A percentile compares a stretch with the other conserved stretches of the same genome.
Conservation (phyloP, 192 early-diverging fungal species). For the Coemansia biformis region DNA sequence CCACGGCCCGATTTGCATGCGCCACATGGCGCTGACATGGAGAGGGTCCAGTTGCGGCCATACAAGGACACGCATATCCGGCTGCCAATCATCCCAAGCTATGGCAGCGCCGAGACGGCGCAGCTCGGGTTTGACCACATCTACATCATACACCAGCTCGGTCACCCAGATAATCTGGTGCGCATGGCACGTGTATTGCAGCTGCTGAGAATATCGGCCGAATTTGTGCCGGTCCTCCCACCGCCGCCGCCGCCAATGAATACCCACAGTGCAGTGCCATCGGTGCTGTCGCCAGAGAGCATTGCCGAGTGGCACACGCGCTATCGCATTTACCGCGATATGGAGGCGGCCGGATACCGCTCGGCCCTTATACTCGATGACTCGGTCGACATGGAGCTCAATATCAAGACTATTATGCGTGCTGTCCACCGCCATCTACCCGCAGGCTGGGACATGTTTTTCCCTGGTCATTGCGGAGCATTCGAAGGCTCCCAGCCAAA, state of each 20-base stretch:
- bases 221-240: slow-evolving; percentile 23
- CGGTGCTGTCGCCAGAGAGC: not conserved
- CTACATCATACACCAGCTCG: slow-evolving; percentile 25
- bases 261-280: not conserved
- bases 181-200: slow-evolving; percentile 23
- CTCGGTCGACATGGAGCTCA: slow-evolving; percentile 36
- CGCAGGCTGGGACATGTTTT: slow-evolving; percentile 31
- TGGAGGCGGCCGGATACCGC: slow-evolving; percentile 9
- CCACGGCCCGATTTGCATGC: too few relatives aligned
- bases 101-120: slow-evolving; percentile 5
- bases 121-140: slow-evolving; percentile 30
- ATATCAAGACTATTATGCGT: slow-evolving; percentile 22
- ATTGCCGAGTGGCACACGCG: slow-evolving; percentile 19
- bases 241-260: too few relatives aligned
- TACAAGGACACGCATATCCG: slow-evolving; percentile 15
- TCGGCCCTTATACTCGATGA: slow-evolving; percentile 34
- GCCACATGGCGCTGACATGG: too few relatives aligned
- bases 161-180: slow-evolving; percentile 7
- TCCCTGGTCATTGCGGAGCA: slow-evolving; percentile 33
- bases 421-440: slow-evolving; percentile 20
- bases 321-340: slow-evolving; percentile 17
- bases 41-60: slow-evolving; percentile 4
- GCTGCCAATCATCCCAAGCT: slow-evolving; percentile 12
- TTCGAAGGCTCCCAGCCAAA: slow-evolving; percentile 19
- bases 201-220: slow-evolving; percentile 20